Percentiles rank a stretch among this genome's conserved stretches.
These are phyloP conservation scores for Escovopsis sp. DNA, from an alignment of 2,329 filamentous ascomycete genomes.

Conservation along the genomic window DNA sequence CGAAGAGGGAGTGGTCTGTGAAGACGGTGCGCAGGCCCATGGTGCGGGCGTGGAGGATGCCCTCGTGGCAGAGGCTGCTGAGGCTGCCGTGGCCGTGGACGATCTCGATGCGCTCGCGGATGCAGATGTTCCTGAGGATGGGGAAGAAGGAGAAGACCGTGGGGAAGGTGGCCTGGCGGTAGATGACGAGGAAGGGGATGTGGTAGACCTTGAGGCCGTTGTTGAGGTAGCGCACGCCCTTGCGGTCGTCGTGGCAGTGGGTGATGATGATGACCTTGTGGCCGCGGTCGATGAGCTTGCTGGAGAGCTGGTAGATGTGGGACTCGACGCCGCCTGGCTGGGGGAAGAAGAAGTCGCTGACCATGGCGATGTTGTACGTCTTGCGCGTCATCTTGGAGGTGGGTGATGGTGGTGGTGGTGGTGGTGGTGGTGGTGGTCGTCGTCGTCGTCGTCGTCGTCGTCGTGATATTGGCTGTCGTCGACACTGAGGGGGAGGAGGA, in stretches of 20 bases:
- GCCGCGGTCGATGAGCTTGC: slow-evolving; percentile 89
- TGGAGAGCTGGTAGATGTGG: slow-evolving; percentile 95
- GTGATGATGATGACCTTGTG: slow-evolving; percentile 98
- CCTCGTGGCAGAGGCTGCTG: slow-evolving; percentile 87
- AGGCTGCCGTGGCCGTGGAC: slow-evolving; percentile 94
- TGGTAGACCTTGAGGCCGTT: slow-evolving; percentile 98
- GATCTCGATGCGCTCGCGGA: slow-evolving; percentile 89
- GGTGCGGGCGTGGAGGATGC: slow-evolving; percentile 82
- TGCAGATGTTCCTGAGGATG: slow-evolving; percentile 89
- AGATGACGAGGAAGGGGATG: slow-evolving; percentile 90
- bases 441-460: too few species aligned
- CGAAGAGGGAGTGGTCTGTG: slow-evolving; percentile 93
- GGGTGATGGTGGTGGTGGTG: slow-evolving; percentile 3
- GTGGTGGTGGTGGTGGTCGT: slow-evolving; percentile 6
- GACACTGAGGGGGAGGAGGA: too few species aligned
- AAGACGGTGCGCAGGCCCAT: slow-evolving; percentile 96
- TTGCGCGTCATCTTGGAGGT: slow-evolving; percentile 32
- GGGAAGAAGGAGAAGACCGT: slow-evolving; percentile 98
- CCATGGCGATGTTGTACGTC: slow-evolving; percentile 68
- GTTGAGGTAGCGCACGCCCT: slow-evolving; percentile 84
- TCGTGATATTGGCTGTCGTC: too few species aligned
- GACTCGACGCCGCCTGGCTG: slow-evolving; percentile 94
- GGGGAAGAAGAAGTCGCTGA: slow-evolving; percentile 98
- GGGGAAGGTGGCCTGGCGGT: slow-evolving; percentile 82
- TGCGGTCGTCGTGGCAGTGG: slow-evolving; percentile 81